phyloP scores from a whole-genome alignment of 805 yeast species.

The Nakazawaea molendinolei region DNA sequence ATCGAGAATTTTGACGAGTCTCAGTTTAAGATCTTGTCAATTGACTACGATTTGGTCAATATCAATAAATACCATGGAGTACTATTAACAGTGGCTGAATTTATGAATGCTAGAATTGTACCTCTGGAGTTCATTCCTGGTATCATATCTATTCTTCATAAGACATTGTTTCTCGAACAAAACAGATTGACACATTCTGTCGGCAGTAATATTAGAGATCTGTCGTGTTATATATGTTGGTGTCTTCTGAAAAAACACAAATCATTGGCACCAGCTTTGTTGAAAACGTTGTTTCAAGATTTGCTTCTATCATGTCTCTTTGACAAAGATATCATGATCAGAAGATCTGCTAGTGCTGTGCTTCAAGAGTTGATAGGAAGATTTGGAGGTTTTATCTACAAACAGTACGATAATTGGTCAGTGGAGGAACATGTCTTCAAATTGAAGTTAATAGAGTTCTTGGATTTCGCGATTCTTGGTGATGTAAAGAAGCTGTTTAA shows the following conservation, averaged over 20 bases:
- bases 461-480: slow-evolving; percentile 47
- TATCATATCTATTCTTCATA: slow-evolving; percentile 33
- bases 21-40: slow-evolving; percentile 9
- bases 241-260: slow-evolving; percentile 44
- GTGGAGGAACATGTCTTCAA: slow-evolving; percentile 28
- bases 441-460: slow-evolving; percentile 48
- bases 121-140: slow-evolving; percentile 18
- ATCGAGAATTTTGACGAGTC: slow-evolving; percentile 13
- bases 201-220: slow-evolving; percentile 74
- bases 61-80: slow-evolving; percentile 50
- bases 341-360: slow-evolving; percentile 83
- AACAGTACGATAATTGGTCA: slow-evolving; percentile 8
- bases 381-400: slow-evolving; percentile 41
- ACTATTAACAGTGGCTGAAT: slow-evolving; percentile 50
- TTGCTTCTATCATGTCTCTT: slow-evolving; percentile 51
- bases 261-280: slow-evolving; percentile 16
- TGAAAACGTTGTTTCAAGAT: slow-evolving; percentile 23
- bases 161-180: slow-evolving; percentile 53
- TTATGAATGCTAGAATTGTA: slow-evolving; percentile 19
- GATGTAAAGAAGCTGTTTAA: slow-evolving; percentile 32
- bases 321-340: slow-evolving; percentile 66
- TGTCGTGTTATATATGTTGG: slow-evolving; percentile 86
- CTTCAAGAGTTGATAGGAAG: slow-evolving; percentile 83
- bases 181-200: slow-evolving; percentile 39
- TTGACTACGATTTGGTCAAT: slow-evolving; percentile 27